Evolutionary conservation across 345 rosid genomes (phyloP).

Genomic region (Brassica nigra): DNA sequence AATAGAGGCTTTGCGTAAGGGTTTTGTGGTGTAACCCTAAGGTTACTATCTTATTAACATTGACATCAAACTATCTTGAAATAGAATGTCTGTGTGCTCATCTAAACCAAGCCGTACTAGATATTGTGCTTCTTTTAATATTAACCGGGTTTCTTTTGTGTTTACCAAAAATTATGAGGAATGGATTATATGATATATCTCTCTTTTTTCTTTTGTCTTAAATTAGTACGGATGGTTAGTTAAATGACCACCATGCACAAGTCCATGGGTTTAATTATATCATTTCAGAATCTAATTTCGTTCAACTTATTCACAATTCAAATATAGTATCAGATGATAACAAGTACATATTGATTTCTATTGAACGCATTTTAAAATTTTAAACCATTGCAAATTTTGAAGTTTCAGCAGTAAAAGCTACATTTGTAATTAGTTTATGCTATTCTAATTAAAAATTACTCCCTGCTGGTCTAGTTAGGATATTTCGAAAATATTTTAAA

Average conservation of each 20-base stretch:
- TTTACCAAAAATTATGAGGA: slow-evolving; percentile 6
- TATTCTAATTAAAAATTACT: background rate
- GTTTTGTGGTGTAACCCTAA: slow-evolving; percentile 20
- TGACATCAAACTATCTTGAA: slow-evolving; percentile 8
- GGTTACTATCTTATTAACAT: slow-evolving; percentile 18
- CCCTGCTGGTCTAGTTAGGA: background rate
- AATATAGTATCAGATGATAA: background rate
- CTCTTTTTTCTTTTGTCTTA: background rate
- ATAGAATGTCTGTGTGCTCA: background rate
- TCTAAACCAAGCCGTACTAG: background rate
- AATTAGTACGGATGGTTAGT: background rate
- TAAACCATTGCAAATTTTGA: background rate
- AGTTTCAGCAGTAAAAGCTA: background rate
- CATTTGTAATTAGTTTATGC: background rate
- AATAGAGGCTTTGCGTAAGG: slow-evolving; percentile 12
- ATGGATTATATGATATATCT: background rate
- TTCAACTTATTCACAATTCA: background rate
- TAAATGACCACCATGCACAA: background rate
- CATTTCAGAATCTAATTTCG: slow-evolving; percentile 3
- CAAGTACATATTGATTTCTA: background rate
- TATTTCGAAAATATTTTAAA: background rate
- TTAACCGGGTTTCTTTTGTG: background rate
- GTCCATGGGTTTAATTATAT: background rate
- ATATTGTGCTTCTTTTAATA: background rate
- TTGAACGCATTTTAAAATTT: background rate